These are phyloP conservation scores for Penicillium digitatum DNA, from an alignment of 2,329 filamentous ascomycete genomes.

Conservation along the genomic window DNA sequence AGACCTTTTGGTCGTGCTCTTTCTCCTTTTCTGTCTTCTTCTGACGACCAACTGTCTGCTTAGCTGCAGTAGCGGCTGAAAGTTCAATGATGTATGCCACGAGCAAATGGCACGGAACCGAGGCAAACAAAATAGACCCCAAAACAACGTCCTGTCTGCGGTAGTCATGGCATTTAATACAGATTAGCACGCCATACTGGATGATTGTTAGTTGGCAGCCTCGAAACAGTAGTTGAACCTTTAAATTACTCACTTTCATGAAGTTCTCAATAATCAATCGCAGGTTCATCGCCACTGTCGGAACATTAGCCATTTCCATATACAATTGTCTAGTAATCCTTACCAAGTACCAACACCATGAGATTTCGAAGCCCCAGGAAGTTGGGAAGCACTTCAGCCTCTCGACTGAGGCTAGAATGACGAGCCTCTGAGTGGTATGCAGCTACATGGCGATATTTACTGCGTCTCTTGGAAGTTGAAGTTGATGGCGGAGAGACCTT, in stretches of 20 bases:
- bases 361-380: slow-evolving; percentile 94
- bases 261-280: slow-evolving; percentile 95
- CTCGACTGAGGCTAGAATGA: slow-evolving; percentile 81
- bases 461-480: slow-evolving; percentile 32
- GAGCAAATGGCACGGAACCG: slow-evolving; percentile 87
- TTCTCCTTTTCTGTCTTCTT: slow-evolving; percentile 55
- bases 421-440: slow-evolving; percentile 71
- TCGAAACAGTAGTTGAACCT: background rate
- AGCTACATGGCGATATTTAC: slow-evolving; percentile 86
- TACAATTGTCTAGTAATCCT: slow-evolving; percentile 19
- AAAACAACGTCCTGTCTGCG: slow-evolving; percentile 70
- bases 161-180: slow-evolving; percentile 84
- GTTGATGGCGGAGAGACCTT: background rate
- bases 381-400: slow-evolving; percentile 69
- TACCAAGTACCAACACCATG: slow-evolving; percentile 89
- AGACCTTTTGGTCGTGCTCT: slow-evolving; percentile 59
- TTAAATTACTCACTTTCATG: slow-evolving; percentile 63
- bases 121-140: slow-evolving; percentile 73
- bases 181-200: slow-evolving; percentile 92
- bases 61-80: slow-evolving; percentile 74
- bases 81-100: slow-evolving; percentile 87
- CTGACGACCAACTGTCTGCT: slow-evolving; percentile 58
- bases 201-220: background rate
- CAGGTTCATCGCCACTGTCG: slow-evolving; percentile 80
- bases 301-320: background rate